Evolutionary conservation across 139 green algal species (phyloP), one percentile per base, ranked within the genome.

Genomic region (Closterium sp.): DNA sequence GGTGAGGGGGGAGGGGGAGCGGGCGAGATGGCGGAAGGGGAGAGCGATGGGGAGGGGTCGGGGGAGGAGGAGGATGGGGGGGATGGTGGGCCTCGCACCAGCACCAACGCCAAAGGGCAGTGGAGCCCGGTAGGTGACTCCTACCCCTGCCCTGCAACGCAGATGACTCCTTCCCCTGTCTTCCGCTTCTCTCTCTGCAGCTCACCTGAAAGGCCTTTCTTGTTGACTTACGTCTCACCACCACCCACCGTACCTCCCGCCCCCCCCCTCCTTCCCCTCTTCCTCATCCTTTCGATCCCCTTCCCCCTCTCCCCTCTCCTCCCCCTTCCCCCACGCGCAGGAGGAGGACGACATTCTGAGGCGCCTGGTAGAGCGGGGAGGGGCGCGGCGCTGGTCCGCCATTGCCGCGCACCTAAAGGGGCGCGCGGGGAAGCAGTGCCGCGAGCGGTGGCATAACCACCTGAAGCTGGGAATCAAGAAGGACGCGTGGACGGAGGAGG

Each of bases 401-500:
- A 91, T 91, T 16, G 92, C 89, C 6, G 31, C 36, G 9, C 81
- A 95, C 8, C 89, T 97, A 38, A 93, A 94, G 4, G 96, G 96
- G 23, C 92, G 96, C 55, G 96, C 96, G 38, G 96, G 95, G 64
- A 97, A 97, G 90, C 96, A 97, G 92, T 96, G 95, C 86, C 91
- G 96, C 10, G 95, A 97, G 94, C 43, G 95, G 16, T 97, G 96
- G 96, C 95, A 96, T 88, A 97, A 97, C 90, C 96, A 97, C 91
- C 93, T 97, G 10, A 94, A 96, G 88, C 95, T 95, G 0, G 91
- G 92, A 36, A 96, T 97, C 90, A 95, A 94, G 87, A 95, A 94
- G 89, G 91, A 94, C 85, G 91, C 94, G 1, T 97, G 96, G 92
- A 94, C 90, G 2, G 55, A 90, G 30, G 94, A 96, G 88, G 95